Evolutionary conservation across 768 basidiomycete genomes (phyloP), one percentile per base, ranked within the genome.

Genomic region (Cyclocybe cylindracea): DNA sequence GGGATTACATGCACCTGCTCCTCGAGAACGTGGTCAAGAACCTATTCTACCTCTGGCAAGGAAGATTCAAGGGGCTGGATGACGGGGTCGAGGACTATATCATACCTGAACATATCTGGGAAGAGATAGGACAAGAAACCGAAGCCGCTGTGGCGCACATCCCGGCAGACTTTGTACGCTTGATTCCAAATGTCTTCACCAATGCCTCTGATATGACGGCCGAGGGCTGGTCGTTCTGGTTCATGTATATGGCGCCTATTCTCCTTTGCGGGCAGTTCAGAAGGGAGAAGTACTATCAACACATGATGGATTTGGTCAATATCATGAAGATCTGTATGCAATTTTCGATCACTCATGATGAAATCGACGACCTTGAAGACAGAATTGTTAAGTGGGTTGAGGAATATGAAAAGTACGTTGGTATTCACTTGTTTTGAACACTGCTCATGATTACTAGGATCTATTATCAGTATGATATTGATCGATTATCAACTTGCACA

Each of bases 1-100:
- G 68, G 59, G 78, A 79, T 45, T 71, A 69, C 53, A 78, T 80
- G 72, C 79, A 82, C 40, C 58, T 74, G 0, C 51, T 79, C 29
- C 69, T 64, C 38, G 76, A 79, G 50, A 80, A 80, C 51, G 50
- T 73, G 1, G 50, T 74, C 5, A 58, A 58, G 5, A 72, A 70
- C 44, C 61, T 80, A 2, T 59, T 78, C 1, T 29, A 58, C 0
- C 57, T 77, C 0, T 76, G 76, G 75, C 72, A 64, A 1, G 74
- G 75, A 0, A 51, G 59, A 10, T 78, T 65, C 64, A 78, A 78
- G 51, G 67, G 59, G 0, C 57, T 75, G 0, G 68, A 76, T 33
- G 40, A 46, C 0, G 69, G 72, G 0, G 33, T 2, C 2, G 33
- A 68, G 60, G 19, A 56, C 11, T 75, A 74, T 33, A 44, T 60